Evolutionary conservation across 2,329 filamentous ascomycete genomes (phyloP).

Genomic region (Cercospora sp.): DNA sequence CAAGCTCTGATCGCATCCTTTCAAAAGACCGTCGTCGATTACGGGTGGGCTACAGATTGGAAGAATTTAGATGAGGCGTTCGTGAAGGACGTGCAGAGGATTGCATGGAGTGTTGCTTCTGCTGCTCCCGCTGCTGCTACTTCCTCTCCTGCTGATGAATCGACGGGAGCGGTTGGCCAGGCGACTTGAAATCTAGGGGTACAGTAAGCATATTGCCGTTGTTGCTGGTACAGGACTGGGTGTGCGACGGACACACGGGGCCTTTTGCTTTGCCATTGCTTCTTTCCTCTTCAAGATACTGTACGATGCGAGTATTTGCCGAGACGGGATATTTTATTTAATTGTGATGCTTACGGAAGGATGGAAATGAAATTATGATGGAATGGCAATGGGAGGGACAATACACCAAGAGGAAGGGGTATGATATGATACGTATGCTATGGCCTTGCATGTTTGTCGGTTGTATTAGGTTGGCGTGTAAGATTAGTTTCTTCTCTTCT

Average conservation of each 20-base stretch:
- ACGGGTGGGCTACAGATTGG: conserved; percentile 16
- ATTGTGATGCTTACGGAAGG: neutral
- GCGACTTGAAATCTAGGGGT: neutral
- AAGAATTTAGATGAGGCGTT: conserved; percentile 1
- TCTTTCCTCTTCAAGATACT: no score
- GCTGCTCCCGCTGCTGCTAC: neutral
- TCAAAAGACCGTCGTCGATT: conserved; percentile 14
- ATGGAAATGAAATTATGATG: neutral
- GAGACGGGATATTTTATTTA: neutral
- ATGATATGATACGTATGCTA: neutral
- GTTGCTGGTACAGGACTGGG: no score
- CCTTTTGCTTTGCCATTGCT: no score
- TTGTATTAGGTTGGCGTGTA: neutral
- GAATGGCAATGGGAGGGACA: neutral
- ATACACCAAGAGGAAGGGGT: neutral
- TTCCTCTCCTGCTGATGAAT: neutral
- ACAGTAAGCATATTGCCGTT: no score
- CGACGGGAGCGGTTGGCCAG: neutral
- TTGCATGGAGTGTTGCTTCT: neutral
- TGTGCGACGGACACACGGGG: no score
- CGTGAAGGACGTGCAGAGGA: conserved; percentile 12
- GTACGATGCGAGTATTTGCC: no score
- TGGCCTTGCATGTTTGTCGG: neutral
- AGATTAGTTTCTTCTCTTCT: neutral
- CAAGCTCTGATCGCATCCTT: conserved; percentile 11